Base-by-base conservation (phyloP, 1,284 basidiomycete genomes). In the Pisolithus thermaeus region DNA sequence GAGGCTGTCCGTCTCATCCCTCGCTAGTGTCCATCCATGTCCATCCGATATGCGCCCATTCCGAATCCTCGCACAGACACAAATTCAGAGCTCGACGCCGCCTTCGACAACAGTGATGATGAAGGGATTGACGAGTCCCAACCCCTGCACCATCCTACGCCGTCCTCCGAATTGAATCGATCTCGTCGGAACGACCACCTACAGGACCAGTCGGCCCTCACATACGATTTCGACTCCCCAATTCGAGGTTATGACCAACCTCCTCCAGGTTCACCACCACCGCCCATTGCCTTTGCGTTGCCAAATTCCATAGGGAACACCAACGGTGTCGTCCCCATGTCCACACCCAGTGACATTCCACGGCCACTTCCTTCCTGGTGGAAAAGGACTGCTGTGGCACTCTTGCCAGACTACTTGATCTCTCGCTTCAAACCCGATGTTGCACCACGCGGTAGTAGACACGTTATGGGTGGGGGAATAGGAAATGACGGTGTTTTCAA, bases 401-500 rank as follows among this genome's bases (percentile, higher is more conserved):
- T 91, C 27, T 70, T 87, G 12, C 84, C 85, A 14, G 61, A 63
- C 12, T 66, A 73, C 43, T 71, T 79, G 47, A 65, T 74, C 14
- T 66, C 73, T 27, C 75, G 70, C 16, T 60, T 81, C 16, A 75
- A 84, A 9, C 68, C 86, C 27, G 70, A 70, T 3, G 77, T 78
- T 16, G 7, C 42, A 11, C 18, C 45, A 9, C 48, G 53, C 22
- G 41, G 27, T 20, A 44, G 56, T 49, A 14, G 52, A 23, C 53
- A 32, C 12, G 18, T 51, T 28, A 70, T 87, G 35, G 92, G 89
- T 22, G 84, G 91, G 9, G 93, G 94, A 0, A 79, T 78, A 6
- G 73, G 75, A 45, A 93, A 95, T 61, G 94, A 97, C 58, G 96
- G 96, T 25, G 95, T 99, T 7, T 99, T 99, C 70, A 88, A 87